phyloP scores from a whole-genome alignment of 1,139 yeast genomes.

The Kodamaea fungicola region DNA sequence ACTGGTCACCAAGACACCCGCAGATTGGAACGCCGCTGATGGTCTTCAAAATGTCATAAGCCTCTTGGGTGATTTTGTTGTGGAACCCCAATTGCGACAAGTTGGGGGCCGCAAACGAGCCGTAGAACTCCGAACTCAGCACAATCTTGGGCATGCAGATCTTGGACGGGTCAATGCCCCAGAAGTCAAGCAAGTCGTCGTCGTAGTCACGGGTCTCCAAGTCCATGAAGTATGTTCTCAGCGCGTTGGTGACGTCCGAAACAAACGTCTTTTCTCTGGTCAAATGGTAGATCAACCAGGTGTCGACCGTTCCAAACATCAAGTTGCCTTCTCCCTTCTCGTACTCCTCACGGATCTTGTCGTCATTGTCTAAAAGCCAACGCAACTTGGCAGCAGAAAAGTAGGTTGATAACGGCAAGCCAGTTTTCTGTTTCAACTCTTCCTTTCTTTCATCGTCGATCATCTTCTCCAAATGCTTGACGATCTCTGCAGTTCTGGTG shows the following conservation, averaged over 20 bases:
- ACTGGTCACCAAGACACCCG: slow-evolving; percentile 94
- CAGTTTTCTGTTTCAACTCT: slow-evolving; percentile 64
- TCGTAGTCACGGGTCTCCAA: slow-evolving; percentile 75
- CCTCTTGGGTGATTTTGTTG: slow-evolving; percentile 49
- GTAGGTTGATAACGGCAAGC: slow-evolving; percentile 86
- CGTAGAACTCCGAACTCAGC: slow-evolving; percentile 78
- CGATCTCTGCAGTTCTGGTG: slow-evolving; percentile 77
- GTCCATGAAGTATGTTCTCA: slow-evolving; percentile 89
- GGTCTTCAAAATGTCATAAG: slow-evolving; percentile 46
- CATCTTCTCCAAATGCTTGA: slow-evolving; percentile 57
- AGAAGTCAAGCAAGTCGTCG: slow-evolving; percentile 68
- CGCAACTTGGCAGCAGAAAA: slow-evolving; percentile 88
- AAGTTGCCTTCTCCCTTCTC: slow-evolving; percentile 68
- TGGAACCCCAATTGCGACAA: slow-evolving; percentile 49
- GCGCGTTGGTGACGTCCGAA: slow-evolving; percentile 89
- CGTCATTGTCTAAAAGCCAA: slow-evolving; percentile 85
- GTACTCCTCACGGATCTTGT: slow-evolving; percentile 64
- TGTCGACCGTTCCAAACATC: slow-evolving; percentile 92
- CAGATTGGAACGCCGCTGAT: slow-evolving; percentile 68
- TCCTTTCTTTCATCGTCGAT: slow-evolving; percentile 59
- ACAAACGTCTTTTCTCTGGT: slow-evolving; percentile 71
- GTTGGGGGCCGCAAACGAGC: slow-evolving; percentile 62
- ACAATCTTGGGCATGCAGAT: slow-evolving; percentile 75
- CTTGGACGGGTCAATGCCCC: slow-evolving; percentile 71
- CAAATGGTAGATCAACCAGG: slow-evolving; percentile 88